Conservation (phyloP, 2,329 filamentous ascomycete species). For the Rasamsonia emersonii region DNA sequence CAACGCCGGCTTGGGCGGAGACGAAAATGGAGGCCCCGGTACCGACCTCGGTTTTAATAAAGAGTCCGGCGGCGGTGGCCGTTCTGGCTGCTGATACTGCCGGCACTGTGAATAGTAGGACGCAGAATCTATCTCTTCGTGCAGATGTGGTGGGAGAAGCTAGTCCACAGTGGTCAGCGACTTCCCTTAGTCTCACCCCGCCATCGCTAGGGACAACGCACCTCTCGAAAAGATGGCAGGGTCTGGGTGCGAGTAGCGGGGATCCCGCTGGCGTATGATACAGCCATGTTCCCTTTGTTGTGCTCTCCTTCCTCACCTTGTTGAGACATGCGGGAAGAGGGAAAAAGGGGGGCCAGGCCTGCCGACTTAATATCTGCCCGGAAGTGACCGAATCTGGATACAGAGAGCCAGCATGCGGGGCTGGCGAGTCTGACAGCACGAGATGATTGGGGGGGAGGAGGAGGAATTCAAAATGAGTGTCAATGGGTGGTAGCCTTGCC, state of each 20-base stretch:
- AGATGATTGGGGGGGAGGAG: no score
- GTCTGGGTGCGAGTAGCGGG: neutral
- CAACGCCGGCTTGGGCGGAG: conserved; percentile 15
- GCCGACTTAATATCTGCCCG: neutral
- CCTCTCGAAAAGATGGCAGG: conserved; percentile 1
- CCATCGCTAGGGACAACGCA: neutral
- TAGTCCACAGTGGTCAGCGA: conserved; percentile 11
- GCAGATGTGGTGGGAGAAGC: conserved; percentile 33
- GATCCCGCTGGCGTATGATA: neutral
- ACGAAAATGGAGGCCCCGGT: conserved; percentile 14
- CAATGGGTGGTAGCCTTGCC: no score
- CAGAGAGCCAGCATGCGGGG: neutral
- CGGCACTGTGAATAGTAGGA: conserved; percentile 23
- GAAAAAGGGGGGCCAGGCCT: conserved; percentile 1
- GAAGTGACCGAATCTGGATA: neutral
- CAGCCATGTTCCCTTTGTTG: neutral
- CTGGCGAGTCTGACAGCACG: no score
- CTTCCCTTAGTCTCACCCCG: conserved; percentile 9
- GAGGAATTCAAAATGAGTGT: no score
- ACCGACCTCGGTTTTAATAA: conserved; percentile 21
- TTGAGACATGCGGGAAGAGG: conserved; percentile 25
- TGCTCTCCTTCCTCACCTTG: conserved; percentile 23
- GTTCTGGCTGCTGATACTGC: conserved; percentile 21
- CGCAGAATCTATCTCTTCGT: conserved; percentile 34
- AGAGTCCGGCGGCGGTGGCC: conserved; percentile 20